These are phyloP conservation scores for Entomophthora muscae DNA, from an alignment of 371 early-diverging fungal genomes.

Conservation along the genomic window DNA sequence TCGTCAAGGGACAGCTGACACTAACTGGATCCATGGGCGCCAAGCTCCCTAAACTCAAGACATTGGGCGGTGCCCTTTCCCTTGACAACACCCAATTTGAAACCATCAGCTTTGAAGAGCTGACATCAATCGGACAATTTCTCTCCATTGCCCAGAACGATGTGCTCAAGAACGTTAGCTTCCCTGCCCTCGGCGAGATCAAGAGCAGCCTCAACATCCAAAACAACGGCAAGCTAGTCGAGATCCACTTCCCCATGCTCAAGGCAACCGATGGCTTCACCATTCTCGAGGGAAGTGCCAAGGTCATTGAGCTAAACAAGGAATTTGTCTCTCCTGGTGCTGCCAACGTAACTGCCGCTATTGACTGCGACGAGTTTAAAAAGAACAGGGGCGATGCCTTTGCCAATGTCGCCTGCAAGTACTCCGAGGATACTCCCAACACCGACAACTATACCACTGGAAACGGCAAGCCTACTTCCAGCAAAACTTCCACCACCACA, in stretches of 20 bases:
- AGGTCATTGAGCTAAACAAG: neutral
- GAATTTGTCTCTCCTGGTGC: neutral
- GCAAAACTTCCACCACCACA: too few species aligned
- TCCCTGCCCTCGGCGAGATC: neutral
- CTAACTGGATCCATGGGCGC: neutral
- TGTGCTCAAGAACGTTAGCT: neutral
- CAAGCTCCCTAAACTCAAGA: neutral
- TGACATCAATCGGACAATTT: neutral
- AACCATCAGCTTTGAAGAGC: neutral
- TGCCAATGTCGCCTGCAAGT: neutral
- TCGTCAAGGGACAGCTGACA: neutral
- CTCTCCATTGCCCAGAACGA: neutral
- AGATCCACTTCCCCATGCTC: neutral
- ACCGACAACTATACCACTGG: too few species aligned
- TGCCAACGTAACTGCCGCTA: neutral
- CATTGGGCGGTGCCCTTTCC: neutral
- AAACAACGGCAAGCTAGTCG: neutral
- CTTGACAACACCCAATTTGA: neutral
- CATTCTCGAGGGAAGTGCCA: neutral
- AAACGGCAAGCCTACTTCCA: too few species aligned
- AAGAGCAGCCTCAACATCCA: neutral
- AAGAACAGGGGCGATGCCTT: neutral
- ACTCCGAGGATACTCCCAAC: too few species aligned
- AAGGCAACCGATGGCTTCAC: neutral
- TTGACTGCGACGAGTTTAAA: neutral